Conservation (phyloP, 352 stramenopile species). For the Thraustochytrium sp. region DNA sequence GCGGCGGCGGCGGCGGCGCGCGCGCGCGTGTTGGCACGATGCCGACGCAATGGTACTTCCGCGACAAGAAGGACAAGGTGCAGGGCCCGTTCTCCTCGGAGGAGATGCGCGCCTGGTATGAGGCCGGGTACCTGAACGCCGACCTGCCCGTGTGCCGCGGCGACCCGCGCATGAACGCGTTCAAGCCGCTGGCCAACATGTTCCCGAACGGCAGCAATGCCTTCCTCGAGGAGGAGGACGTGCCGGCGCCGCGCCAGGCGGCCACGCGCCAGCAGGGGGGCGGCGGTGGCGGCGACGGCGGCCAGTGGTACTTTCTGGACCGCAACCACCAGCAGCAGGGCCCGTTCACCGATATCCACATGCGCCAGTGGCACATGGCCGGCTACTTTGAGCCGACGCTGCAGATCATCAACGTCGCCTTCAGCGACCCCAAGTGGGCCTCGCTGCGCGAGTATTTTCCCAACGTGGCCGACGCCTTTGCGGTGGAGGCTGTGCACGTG, state of each 20-base stretch:
- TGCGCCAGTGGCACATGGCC: slow-evolving; percentile 41
- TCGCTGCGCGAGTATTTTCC: slow-evolving; percentile 32
- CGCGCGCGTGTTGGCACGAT: too few relatives aligned
- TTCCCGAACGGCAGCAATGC: slow-evolving; percentile 32
- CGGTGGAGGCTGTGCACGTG: background rate
- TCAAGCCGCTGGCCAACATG: background rate
- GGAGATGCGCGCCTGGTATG: slow-evolving; percentile 44
- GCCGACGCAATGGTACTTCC: slow-evolving; percentile 27
- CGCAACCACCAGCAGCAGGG: slow-evolving; percentile 32
- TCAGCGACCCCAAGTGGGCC: background rate
- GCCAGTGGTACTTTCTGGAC: slow-evolving; percentile 43
- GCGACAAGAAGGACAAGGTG: slow-evolving; percentile 33
- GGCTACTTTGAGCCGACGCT: slow-evolving; percentile 43
- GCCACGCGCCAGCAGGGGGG: too few relatives aligned
- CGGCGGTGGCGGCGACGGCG: background rate
- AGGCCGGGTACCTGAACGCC: slow-evolving; percentile 21
- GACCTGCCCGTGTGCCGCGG: slow-evolving; percentile 30
- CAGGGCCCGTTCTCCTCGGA: slow-evolving; percentile 37
- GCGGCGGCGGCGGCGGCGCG: too few relatives aligned
- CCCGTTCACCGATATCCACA: slow-evolving; percentile 43
- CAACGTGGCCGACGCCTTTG: slow-evolving; percentile 43
- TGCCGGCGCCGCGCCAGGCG: background rate
- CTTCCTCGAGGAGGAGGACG: background rate
- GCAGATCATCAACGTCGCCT: slow-evolving; percentile 13
- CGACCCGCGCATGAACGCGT: slow-evolving; percentile 3